Evolutionary conservation across 305 asterid genomes (phyloP).

Genomic region (Monarda citriodora): DNA sequence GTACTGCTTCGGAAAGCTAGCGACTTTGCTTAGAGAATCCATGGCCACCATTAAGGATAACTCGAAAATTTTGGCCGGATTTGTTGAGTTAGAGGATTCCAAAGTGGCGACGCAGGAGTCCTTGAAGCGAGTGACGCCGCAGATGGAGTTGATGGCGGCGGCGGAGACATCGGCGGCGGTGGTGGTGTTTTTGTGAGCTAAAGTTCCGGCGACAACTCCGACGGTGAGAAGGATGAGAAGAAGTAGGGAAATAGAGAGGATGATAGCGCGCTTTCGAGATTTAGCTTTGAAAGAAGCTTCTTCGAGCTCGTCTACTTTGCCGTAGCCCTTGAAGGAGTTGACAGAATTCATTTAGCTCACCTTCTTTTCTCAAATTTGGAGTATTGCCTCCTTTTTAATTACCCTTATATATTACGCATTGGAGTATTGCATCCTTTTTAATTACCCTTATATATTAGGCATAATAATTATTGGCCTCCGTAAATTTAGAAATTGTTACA

Average conservation of each 20-base stretch:
- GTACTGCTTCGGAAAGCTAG: conserved; percentile 32
- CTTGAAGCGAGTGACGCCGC: conserved; percentile 52
- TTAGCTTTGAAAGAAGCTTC: conserved; percentile 54
- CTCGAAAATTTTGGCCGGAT: conserved; percentile 61
- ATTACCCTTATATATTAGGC: too few species aligned
- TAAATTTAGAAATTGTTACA: too few species aligned
- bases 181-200: conserved; percentile 34
- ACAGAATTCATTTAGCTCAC: conserved; percentile 72
- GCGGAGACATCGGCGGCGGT: conserved; percentile 22
- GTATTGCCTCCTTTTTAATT: too few species aligned
- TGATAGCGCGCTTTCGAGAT: conserved; percentile 52
- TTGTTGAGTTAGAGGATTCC: conserved; percentile 38
- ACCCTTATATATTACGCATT: too few species aligned
- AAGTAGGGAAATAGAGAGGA: conserved; percentile 37
- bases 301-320: conserved; percentile 60
- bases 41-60: conserved; percentile 41
- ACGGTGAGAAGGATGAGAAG: conserved; percentile 36
- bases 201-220: conserved; percentile 59
- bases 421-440: too few species aligned
- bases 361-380: too few species aligned
- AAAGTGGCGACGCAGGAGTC: conserved; percentile 54
- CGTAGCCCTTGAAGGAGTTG: conserved; percentile 78
- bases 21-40: conserved; percentile 32
- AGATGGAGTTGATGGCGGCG: conserved; percentile 54
- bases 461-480: too few species aligned